Evolutionary conservation across 2,329 filamentous ascomycete genomes (phyloP), one percentile per base, ranked within the genome.

Genomic region (Mycocentrospora acerina): DNA sequence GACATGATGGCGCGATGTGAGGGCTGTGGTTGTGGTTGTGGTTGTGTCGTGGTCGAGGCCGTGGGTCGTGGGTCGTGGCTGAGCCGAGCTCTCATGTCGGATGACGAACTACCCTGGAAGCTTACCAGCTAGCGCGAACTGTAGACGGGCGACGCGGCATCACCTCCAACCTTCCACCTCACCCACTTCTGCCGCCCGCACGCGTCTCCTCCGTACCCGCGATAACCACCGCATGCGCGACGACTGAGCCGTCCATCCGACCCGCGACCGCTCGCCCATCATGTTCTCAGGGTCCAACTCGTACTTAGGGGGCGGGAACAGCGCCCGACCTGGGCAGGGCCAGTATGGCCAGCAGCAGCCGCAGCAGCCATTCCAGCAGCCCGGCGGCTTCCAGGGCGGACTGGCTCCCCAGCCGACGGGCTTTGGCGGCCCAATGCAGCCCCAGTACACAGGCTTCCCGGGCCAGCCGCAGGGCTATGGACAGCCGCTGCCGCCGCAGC

Each of bases 211-310:
- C 22, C 44, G 35, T 34, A 40, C 38, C 46, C 32, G 22, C 44
- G 37, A 30, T 40, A 37, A 22, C 37, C 37, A 16, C 40, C 47
- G 48, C 46, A 60, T 61, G 56, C 49, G 52, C 45, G 43, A 40
- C 42, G 46, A 39, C 17, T 28, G 28, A 38, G 26, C 39, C 35
- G 37, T 36, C 34, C 37, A 43, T 45, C 45, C 47, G 40, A 50
- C 47, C 40, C 47, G 52, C 52, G 55, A 49, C 18, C 42, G 29
- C 44, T 46, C 47, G 48, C 45, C 43, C 58, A 64, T 61, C 71
- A 96, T 96, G 91, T 97, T 88, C 74, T 93, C 89, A 53, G 88
- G 85, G 67, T 87, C 88, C 53, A 94, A 87, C 75, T 84, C 87
- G 51, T 96, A 85, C 70, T 73, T 95, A 60, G 89, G 89, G 70